A percentile compares a stretch with the other conserved stretches of the same genome.
phyloP scores from a whole-genome alignment of 192 early-diverging fungal species.

The Coemansia sp. region DNA sequence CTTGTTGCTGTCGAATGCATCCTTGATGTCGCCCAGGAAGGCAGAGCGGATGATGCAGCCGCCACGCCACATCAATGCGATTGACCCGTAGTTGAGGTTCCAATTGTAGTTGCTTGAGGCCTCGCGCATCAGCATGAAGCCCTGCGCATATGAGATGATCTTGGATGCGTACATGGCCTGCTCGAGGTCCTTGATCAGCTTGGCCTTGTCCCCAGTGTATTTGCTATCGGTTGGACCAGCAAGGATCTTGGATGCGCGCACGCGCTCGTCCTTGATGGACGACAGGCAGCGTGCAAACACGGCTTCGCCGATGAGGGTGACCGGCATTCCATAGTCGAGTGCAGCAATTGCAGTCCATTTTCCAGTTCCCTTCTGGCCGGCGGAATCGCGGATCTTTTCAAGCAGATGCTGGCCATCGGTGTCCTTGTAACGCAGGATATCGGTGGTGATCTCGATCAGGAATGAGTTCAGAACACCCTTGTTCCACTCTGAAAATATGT shows the following conservation, averaged over 20 bases:
- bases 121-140: slow-evolving; percentile 98
- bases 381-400: slow-evolving; percentile 93
- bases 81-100: slow-evolving; percentile 97
- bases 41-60: slow-evolving; percentile 98
- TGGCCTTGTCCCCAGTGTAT: slow-evolving; percentile 84
- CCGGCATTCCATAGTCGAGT: slow-evolving; percentile 92
- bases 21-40: slow-evolving; percentile 97
- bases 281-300: slow-evolving; percentile 97
- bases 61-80: slow-evolving; percentile 99
- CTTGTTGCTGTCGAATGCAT: slow-evolving; percentile 87
- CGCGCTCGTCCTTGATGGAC: slow-evolving; percentile 94
- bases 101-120: slow-evolving; percentile 88
- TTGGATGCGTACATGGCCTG: slow-evolving; percentile 97
- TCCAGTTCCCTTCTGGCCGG: slow-evolving; percentile 97
- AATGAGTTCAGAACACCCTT: slow-evolving; percentile 95
- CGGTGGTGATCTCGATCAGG: slow-evolving; percentile 93
- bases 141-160: slow-evolving; percentile 98
- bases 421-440: slow-evolving; percentile 94
- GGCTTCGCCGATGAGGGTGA: slow-evolving; percentile 97
- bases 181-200: slow-evolving; percentile 86
- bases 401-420: slow-evolving; percentile 82
- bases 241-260: slow-evolving; percentile 84
- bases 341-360: slow-evolving; percentile 98
- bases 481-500: slow-evolving; percentile 94
- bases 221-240: slow-evolving; percentile 64